Evolutionary conservation across 805 yeast genomes (phyloP).

Genomic region (Wickerhamiella dianesei): DNA sequence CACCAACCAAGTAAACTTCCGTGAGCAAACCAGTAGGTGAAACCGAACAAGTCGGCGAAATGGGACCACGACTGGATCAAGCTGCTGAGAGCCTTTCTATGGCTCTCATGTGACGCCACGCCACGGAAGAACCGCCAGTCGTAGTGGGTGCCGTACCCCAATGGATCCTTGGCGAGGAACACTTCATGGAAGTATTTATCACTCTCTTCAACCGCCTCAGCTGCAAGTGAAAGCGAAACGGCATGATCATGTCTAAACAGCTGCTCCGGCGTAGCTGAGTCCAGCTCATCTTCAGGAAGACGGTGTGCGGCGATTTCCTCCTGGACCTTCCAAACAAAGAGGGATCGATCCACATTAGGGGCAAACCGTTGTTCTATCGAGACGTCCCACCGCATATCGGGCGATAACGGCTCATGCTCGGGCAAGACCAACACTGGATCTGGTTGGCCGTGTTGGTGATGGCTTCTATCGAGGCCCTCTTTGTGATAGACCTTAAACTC

Average conservation of each 20-base stretch:
- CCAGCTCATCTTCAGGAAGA: background rate
- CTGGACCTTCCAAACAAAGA: background rate
- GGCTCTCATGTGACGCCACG: conserved; percentile 27
- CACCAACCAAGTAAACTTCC: conserved; percentile 39
- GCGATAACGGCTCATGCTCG: background rate
- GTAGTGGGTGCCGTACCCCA: conserved; percentile 28
- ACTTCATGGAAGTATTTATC: conserved; percentile 12
- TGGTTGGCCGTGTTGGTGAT: conserved; percentile 5
- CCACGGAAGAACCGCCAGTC: conserved; percentile 56
- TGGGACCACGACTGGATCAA: conserved; percentile 35
- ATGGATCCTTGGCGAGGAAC: conserved; percentile 11
- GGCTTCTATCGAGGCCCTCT: background rate
- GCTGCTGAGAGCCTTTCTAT: conserved; percentile 35
- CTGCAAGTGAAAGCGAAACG: conserved; percentile 1
- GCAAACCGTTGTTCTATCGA: background rate
- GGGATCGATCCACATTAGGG: background rate
- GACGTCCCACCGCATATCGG: background rate
- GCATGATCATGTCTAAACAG: background rate
- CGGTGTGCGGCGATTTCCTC: background rate
- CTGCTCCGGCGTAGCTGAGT: background rate
- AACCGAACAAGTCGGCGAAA: conserved; percentile 31
- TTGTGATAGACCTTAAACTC: background rate
- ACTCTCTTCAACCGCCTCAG: conserved; percentile 2
- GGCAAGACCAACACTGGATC: background rate
- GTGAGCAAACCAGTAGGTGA: conserved; percentile 36